A percentile compares a stretch with the other conserved stretches of the same genome.
Evolutionary conservation across 805 yeast species (phyloP).

Genomic region (Tetrapisispora namnaoensis): DNA sequence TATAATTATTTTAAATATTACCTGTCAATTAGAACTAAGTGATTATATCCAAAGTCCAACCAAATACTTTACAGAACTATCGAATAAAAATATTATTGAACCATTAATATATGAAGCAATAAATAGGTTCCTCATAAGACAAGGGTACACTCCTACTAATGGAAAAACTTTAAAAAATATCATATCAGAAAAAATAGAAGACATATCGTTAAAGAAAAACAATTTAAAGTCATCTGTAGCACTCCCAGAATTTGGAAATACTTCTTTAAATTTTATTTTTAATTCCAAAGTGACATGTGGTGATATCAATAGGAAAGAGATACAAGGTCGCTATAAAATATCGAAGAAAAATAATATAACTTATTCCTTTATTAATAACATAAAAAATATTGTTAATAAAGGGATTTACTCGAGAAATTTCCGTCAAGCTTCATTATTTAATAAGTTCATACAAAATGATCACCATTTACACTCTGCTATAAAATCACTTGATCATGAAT

Average conservation of each 20-base stretch:
- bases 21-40: constrained; percentile 22
- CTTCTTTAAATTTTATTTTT: neutral
- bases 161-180: neutral
- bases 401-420: neutral
- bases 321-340: neutral
- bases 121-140: constrained; percentile 20
- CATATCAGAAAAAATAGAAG: neutral
- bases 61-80: constrained; percentile 25
- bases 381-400: too few species aligned
- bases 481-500: neutral
- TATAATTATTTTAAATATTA: constrained; percentile 29
- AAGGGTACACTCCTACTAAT: constrained; percentile 10
- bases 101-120: constrained; percentile 29
- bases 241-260: neutral
- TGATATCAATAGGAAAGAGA: neutral
- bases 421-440: neutral
- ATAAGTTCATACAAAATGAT: too few species aligned
- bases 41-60: constrained; percentile 36
- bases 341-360: neutral
- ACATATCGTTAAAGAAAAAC: neutral
- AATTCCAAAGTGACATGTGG: neutral
- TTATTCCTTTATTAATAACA: neutral
- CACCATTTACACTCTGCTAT: neutral
- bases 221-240: neutral
- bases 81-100: constrained; percentile 19